Conservation (phyloP, 1,284 basidiomycete genomes). For the Ustilago bromivora region DNA sequence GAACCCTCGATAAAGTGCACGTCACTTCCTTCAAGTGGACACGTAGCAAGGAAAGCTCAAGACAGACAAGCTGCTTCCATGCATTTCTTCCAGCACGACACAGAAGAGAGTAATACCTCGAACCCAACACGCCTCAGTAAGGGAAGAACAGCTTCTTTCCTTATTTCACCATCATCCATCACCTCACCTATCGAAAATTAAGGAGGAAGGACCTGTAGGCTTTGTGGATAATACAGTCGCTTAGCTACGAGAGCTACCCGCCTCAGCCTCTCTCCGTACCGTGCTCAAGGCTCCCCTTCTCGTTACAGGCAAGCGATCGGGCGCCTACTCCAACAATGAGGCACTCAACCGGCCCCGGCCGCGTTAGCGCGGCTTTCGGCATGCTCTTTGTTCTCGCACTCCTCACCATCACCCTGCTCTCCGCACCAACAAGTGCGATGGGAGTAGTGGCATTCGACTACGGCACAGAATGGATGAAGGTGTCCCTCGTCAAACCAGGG, state of each 20-base stretch:
- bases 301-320: slow-evolving; percentile 7
- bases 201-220: neutral
- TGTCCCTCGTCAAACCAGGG: slow-evolving; percentile 94
- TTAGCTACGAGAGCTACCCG: neutral
- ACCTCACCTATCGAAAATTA: neutral
- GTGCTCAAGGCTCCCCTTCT: neutral
- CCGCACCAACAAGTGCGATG: slow-evolving; percentile 45
- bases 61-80: slow-evolving; percentile 10
- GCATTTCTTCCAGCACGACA: slow-evolving; percentile 32
- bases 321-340: slow-evolving; percentile 21
- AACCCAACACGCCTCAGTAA: neutral
- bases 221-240: neutral
- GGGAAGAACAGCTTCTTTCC: slow-evolving; percentile 1
- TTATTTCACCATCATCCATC: neutral
- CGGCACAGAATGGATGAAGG: slow-evolving; percentile 75
- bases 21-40: slow-evolving; percentile 33
- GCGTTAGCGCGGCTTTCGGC: slow-evolving; percentile 19
- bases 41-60: slow-evolving; percentile 20
- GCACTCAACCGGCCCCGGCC: slow-evolving; percentile 15
- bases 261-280: slow-evolving; percentile 1
- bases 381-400: slow-evolving; percentile 36
- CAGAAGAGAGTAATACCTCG: slow-evolving; percentile 20
- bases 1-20: slow-evolving; percentile 19
- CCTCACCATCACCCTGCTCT: slow-evolving; percentile 29
- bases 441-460: slow-evolving; percentile 69